Percentiles rank a stretch among this genome's conserved stretches.
phyloP scores from a whole-genome alignment of 345 rosid species.

The Pistacia atlantica region DNA sequence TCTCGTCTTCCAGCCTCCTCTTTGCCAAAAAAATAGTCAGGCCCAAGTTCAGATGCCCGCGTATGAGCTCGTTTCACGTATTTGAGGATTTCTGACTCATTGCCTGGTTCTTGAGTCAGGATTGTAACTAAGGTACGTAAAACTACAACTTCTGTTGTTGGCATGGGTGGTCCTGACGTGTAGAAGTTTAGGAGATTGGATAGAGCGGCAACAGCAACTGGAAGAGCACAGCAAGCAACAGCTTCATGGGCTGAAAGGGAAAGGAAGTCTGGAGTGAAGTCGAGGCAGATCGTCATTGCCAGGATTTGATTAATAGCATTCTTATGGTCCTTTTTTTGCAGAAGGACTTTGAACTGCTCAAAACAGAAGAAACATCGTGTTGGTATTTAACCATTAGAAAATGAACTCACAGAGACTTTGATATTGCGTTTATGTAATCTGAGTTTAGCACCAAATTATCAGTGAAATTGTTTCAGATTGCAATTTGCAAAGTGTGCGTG shows the following conservation, averaged over 20 bases:
- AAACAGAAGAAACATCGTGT: constrained; percentile 27
- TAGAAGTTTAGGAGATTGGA: constrained; percentile 72
- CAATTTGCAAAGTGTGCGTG: not conserved
- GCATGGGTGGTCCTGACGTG: constrained; percentile 62
- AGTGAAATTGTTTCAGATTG: not conserved
- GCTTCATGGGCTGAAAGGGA: constrained; percentile 97
- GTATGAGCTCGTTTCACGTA: constrained; percentile 53
- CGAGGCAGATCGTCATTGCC: constrained; percentile 70
- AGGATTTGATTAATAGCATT: constrained; percentile 76
- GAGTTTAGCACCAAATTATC: constrained; percentile 13
- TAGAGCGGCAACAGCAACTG: constrained; percentile 75
- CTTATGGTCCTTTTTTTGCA: constrained; percentile 57
- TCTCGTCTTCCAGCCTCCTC: constrained; percentile 84
- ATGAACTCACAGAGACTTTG: constrained; percentile 24
- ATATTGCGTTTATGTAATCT: not conserved
- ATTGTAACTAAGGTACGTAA: constrained; percentile 81
- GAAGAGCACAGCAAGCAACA: constrained; percentile 76
- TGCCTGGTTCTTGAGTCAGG: constrained; percentile 57
- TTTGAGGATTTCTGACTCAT: constrained; percentile 61
- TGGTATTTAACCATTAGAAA: constrained; percentile 4
- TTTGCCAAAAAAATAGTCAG: constrained; percentile 69
- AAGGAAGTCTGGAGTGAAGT: constrained; percentile 81
- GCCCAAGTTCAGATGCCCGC: constrained; percentile 69
- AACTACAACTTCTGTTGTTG: constrained; percentile 70
- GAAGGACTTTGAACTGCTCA: constrained; percentile 81